Base-by-base conservation (phyloP, 2,329 filamentous ascomycete genomes). In the Dactylonectria macrodidyma region DNA sequence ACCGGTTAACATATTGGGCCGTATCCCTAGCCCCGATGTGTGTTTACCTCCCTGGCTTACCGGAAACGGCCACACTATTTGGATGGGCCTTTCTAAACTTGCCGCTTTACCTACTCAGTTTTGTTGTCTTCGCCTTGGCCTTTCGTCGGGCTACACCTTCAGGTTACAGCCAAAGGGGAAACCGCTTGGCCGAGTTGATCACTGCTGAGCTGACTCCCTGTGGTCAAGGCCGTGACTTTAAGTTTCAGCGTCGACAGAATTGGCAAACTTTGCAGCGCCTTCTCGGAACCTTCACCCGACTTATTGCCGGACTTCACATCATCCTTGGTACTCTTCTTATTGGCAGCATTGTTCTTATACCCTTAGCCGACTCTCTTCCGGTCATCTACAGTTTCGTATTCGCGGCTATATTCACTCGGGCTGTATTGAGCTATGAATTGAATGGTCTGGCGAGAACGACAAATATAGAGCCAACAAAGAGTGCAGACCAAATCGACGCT, bases 301-400 rank as follows among this genome's bases (percentile, higher is more conserved):
- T 67, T 22, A 7, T 69, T 44, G 34, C 59, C 10, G 59, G 64
- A 12, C 51, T 69, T 52, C 64, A 69, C 14, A 67, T 69, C 36
- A 69, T 69, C 33, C 50, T 67, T 10, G 67, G 67, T 5, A 69
- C 67, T 30, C 51, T 60, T 30, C 64, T 69, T 6, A 54, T 67
- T 33, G 64, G 64, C 5, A 69, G 67, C 16, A 54, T 67, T 22
- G 50, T 67, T 34, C 56, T 67, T 24, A 63, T 69, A 34, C 63
- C 64, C n/a, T 24, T 69, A 44, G 67, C 58, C 9, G 67, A 69
- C 59, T 69, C 51, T 41, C 46, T 69, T 22, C 67, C 59, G 22
- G 44, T 69, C 11, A 69, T 69, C n/a, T 69, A 69, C 36, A 60
- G n/a, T 6, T 69, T 67, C 64, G 59, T 69, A 5, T 63, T 64